Percentiles rank a stretch among this genome's conserved stretches.
phyloP scores from a whole-genome alignment of 805 yeast species.

The Kuraishia cidri region DNA sequence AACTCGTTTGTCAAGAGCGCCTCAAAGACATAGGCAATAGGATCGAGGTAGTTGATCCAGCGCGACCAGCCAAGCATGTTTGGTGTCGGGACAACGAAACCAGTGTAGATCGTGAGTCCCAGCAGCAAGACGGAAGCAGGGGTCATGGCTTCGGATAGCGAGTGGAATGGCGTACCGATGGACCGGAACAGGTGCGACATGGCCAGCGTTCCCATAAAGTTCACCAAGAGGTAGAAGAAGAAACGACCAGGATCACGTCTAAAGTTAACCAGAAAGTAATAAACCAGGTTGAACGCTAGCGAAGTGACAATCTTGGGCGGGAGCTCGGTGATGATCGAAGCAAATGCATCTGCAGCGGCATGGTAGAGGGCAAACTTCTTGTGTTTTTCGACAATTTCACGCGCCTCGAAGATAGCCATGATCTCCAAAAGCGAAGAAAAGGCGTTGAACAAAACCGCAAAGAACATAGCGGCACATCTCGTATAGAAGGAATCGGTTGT shows the following conservation, averaged over 20 bases:
- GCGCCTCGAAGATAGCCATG: constrained; percentile 32
- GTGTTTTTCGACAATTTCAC: constrained; percentile 63
- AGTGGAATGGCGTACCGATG: constrained; percentile 41
- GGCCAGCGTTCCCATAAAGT: constrained; percentile 35
- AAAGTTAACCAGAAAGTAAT: constrained; percentile 50
- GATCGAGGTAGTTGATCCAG: constrained; percentile 53
- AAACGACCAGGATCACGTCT: constrained; percentile 41
- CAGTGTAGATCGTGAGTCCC: constrained; percentile 50
- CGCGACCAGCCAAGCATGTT: constrained; percentile 65
- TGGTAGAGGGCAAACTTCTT: constrained; percentile 55
- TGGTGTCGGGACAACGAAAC: constrained; percentile 51
- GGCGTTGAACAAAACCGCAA: constrained; percentile 43
- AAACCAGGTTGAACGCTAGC: constrained; percentile 33
- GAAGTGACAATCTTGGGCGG: constrained; percentile 47
- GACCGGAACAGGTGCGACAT: constrained; percentile 45
- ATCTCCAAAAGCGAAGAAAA: constrained; percentile 40
- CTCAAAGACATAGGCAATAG: constrained; percentile 52
- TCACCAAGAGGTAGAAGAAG: constrained; percentile 39
- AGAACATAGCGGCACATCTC: constrained; percentile 57
- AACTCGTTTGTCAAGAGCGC: constrained; percentile 59
- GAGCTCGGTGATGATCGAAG: constrained; percentile 48
- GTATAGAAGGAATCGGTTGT: constrained; percentile 50
- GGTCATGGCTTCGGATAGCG: constrained; percentile 48
- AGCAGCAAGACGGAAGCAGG: constrained; percentile 44
- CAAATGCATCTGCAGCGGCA: constrained; percentile 67